Base-by-base conservation (phyloP, 192 early-diverging fungal species). In the Cetraspora pellucida region DNA sequence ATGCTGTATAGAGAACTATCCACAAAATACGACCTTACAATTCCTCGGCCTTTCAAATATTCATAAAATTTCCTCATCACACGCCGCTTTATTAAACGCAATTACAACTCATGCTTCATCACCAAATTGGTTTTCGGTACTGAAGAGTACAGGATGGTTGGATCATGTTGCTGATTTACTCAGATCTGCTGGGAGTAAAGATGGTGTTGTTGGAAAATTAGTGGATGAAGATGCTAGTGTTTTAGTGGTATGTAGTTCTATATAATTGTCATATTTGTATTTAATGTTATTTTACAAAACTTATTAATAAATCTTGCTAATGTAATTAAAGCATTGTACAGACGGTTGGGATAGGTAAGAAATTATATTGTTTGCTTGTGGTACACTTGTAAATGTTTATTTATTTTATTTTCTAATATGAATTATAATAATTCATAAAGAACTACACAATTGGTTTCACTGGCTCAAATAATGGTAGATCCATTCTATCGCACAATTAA, bases 131-230 rank as follows among this genome's bases (percentile, higher is more conserved):
- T 79, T 60, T 54, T 71, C 77, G 0, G 45, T 78, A 72, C 72
- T 84, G 9, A 81, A 84, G 68, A 80, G 79, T 11, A 82, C 83
- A 17, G 79, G 83, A 27, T 84, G 83, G 83, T 71, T 84, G 8
- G 61, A 16, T 23, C 81, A 82, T 68, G 81, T 82, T 11, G 71
- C 83, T 14, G 81, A 80, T n/a, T 60, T 84, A 14, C 65, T 84
- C 0, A 84, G 80, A 61, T 79, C 83, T 16, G 79, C 81, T 3
- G 71, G 79, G 2, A 81, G 83, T 17, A 77, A 68, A 27, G 77
- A 84, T 27, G 83, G 83, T 14, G 73, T 84, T 17, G 67, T 84
- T 1, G 79, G 79, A 3, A 82, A 78, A 64, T 80, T 84, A 60
- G 5, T 82, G 0, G 79, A 82, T 13, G 70, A 55, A n/a, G 68